Percentiles rank a stretch among this genome's conserved stretches.
These are phyloP conservation scores for Verticillium tricorpus DNA, from an alignment of 2,329 filamentous ascomycete species.

Conservation along the genomic window DNA sequence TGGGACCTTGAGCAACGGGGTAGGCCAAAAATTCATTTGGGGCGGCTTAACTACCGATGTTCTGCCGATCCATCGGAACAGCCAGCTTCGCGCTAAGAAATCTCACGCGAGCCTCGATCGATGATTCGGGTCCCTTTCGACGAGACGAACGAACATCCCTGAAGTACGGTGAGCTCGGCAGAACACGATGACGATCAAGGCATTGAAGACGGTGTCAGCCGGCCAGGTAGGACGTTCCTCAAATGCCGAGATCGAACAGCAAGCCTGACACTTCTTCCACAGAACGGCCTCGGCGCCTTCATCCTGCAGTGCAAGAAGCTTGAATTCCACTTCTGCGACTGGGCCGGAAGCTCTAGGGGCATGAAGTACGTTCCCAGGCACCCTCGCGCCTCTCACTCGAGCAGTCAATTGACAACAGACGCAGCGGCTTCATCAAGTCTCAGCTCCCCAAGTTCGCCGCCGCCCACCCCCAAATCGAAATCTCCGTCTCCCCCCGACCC, in stretches of 20 bases:
- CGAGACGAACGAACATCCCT: neutral
- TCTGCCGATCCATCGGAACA: neutral
- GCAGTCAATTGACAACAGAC: slow-evolving; percentile 18
- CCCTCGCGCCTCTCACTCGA: neutral
- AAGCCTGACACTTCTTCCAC: neutral
- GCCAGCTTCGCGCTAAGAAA: slow-evolving; percentile 1
- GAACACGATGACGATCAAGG: slow-evolving; percentile 48
- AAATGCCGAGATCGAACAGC: neutral
- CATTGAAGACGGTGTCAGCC: slow-evolving; percentile 45
- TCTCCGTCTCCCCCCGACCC: slow-evolving; percentile 87
- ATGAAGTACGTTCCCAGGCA: slow-evolving; percentile 66
- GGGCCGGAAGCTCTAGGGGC: slow-evolving; percentile 85
- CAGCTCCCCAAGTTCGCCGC: slow-evolving; percentile 73
- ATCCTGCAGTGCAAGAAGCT: slow-evolving; percentile 95
- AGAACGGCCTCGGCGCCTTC: slow-evolving; percentile 97
- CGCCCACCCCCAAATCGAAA: slow-evolving; percentile 82
- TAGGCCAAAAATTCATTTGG: no score
- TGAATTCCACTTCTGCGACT: slow-evolving; percentile 97
- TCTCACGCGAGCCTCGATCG: slow-evolving; percentile 1
- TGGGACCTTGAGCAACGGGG: no score
- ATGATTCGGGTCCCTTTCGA: neutral
- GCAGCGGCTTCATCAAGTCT: slow-evolving; percentile 75
- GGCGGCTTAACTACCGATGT: neutral
- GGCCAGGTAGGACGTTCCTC: slow-evolving; percentile 42
- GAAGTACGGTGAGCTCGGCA: neutral